These are phyloP conservation scores for Backusella tarrabulga DNA, from an alignment of 192 early-diverging fungal genomes.

Conservation along the genomic window DNA sequence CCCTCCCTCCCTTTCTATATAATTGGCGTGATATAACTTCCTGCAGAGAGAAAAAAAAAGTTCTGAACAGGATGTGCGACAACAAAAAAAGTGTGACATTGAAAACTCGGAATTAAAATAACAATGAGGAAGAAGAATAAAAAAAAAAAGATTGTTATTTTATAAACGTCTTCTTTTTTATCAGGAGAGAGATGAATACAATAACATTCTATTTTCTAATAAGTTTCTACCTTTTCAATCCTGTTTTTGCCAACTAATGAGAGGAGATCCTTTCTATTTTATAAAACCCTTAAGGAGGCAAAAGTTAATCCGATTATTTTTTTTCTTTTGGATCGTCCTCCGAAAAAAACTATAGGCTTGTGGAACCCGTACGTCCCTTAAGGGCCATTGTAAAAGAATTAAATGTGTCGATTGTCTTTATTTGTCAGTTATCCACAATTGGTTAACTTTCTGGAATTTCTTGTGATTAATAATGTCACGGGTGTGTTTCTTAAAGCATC, in stretches of 20 bases:
- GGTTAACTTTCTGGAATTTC: background rate
- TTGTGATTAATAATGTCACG: slow-evolving; percentile 1
- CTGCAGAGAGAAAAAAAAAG: background rate
- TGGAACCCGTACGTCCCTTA: background rate
- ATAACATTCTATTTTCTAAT: background rate
- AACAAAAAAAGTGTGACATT: background rate
- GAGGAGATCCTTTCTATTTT: background rate
- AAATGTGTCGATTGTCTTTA: slow-evolving; percentile 6
- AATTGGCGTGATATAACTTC: background rate
- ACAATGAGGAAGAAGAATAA: background rate
- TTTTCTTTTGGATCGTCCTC: background rate
- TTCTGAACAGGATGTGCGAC: background rate
- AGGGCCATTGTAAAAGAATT: background rate
- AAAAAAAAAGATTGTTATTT: background rate
- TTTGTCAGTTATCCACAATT: background rate
- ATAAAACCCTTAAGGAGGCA: background rate
- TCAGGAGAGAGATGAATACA: background rate
- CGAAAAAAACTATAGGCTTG: background rate
- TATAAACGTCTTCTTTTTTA: background rate
- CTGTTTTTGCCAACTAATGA: background rate
- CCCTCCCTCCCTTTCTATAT: background rate
- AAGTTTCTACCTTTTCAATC: background rate
- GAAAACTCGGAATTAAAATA: slow-evolving; percentile 2
- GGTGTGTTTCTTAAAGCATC: background rate
- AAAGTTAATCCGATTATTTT: background rate